phyloP scores from a whole-genome alignment of 2,329 filamentous ascomycete species.

The Cylindrodendrum hubeiense region DNA sequence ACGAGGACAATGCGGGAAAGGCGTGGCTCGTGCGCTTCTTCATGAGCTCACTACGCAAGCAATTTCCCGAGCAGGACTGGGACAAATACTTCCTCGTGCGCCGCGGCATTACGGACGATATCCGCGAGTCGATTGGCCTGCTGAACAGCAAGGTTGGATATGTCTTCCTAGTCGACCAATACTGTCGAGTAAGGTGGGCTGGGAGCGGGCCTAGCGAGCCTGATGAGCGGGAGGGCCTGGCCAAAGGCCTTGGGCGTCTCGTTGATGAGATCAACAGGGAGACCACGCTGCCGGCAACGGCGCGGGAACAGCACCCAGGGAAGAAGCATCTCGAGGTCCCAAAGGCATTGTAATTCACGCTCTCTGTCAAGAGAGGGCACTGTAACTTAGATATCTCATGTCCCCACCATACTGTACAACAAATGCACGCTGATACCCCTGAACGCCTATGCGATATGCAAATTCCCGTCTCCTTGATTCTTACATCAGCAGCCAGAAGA shows the following conservation, averaged over 20 bases:
- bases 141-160: conserved; percentile 95
- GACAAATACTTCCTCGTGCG: conserved; percentile 72
- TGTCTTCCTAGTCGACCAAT: conserved; percentile 87
- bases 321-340: conserved; percentile 46
- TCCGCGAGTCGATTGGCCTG: conserved; percentile 74
- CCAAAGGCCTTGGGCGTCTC: conserved; percentile 73
- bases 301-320: conserved; percentile 49
- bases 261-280: conserved; percentile 67
- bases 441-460: conserved; percentile 50
- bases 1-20: conserved; percentile 84
- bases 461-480: conserved; percentile 20
- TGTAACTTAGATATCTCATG: conserved; percentile 44
- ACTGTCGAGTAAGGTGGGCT: conserved; percentile 94
- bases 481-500: conserved; percentile 85
- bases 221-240: conserved; percentile 75
- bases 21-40: conserved; percentile 70
- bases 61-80: conserved; percentile 66
- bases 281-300: conserved; percentile 47
- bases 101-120: conserved; percentile 69
- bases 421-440: conserved; percentile 53
- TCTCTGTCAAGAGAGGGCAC: conserved; percentile 30
- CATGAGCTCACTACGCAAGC: conserved; percentile 63
- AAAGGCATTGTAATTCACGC: conserved; percentile 42
- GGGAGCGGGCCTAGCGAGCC: conserved; percentile 79
- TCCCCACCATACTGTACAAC: conserved; percentile 49